Evolutionary conservation across 108 stramenopile species (phyloP).

Genomic region (Nitzschia sp.): DNA sequence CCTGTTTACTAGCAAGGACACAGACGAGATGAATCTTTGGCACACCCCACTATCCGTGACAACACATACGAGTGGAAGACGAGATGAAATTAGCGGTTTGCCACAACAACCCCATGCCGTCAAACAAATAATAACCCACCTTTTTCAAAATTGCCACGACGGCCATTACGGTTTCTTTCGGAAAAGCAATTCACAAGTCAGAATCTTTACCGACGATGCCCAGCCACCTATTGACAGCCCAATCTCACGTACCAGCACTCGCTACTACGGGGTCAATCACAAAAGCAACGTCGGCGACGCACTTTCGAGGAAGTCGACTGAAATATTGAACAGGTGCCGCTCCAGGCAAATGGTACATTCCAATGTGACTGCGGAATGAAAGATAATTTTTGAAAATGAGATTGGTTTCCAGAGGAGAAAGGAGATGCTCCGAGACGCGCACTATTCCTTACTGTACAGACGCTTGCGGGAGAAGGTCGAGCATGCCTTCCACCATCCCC

Average conservation of each 20-base stretch:
- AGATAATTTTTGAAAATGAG: too few relatives aligned
- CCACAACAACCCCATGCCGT: background rate
- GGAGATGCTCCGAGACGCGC: too few relatives aligned
- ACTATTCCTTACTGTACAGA: too few relatives aligned
- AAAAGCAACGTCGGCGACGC: conserved; percentile 83
- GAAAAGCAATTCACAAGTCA: too few relatives aligned
- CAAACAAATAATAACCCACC: conserved; percentile 40
- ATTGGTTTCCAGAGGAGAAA: too few relatives aligned
- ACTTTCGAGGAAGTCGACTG: conserved; percentile 90
- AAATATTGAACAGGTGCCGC: conserved; percentile 94
- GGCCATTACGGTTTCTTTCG: conserved; percentile 86
- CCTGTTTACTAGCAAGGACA: conserved; percentile 82
- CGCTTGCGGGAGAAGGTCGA: conserved; percentile 91
- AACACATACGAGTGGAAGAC: background rate
- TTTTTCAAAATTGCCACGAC: conserved; percentile 93
- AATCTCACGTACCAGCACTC: too few relatives aligned
- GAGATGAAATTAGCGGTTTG: background rate
- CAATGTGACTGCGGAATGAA: too few relatives aligned
- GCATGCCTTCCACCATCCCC: conserved; percentile 96
- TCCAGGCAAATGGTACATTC: conserved; percentile 89
- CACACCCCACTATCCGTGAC: conserved; percentile 73
- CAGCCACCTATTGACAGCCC: too few relatives aligned
- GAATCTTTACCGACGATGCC: too few relatives aligned
- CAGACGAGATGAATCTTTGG: conserved; percentile 82
- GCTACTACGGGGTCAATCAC: conserved; percentile 95